These are phyloP conservation scores for Hysterium pulicare DNA, from an alignment of 2,329 filamentous ascomycete genomes.

Conservation along the genomic window DNA sequence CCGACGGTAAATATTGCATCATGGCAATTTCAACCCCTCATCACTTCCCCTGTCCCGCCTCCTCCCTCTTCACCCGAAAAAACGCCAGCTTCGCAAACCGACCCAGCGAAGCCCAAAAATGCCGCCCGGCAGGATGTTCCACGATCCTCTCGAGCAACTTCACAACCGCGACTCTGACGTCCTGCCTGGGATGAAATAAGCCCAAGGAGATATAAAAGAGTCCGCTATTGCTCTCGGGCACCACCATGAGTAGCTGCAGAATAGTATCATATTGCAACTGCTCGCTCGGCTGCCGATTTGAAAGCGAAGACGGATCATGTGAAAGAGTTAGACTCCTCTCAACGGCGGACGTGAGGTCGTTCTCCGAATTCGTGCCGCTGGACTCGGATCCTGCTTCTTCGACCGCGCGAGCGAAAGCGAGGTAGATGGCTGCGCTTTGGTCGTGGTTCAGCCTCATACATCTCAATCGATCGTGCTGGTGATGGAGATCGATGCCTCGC, in stretches of 20 bases:
- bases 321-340: conserved; percentile 14
- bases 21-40: conserved; percentile 4
- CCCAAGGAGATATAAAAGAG: conserved; percentile 90
- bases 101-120: conserved; percentile 87
- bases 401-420: conserved; percentile 72
- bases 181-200: conserved; percentile 81
- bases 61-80: conserved; percentile 70
- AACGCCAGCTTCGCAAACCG: conserved; percentile 86
- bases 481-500: conserved; percentile 80
- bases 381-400: conserved; percentile 42
- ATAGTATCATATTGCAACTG: conserved; percentile 39
- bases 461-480: conserved; percentile 87
- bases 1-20: too few relatives aligned
- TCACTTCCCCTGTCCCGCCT: conserved; percentile 19
- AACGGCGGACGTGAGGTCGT: conserved; percentile 16
- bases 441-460: conserved; percentile 72
- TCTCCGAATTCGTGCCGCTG: conserved; percentile 13
- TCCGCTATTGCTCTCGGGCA: conserved; percentile 80
- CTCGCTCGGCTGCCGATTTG: conserved; percentile 19
- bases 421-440: conserved; percentile 79
- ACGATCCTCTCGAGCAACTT: conserved; percentile 78
- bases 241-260: conserved; percentile 68
- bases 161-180: conserved; percentile 73
- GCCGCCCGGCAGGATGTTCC: conserved; percentile 83
- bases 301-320: conserved; percentile 12